Base-by-base conservation (phyloP, 106 monocot genomes). In the Apostasia shenzhenica region DNA sequence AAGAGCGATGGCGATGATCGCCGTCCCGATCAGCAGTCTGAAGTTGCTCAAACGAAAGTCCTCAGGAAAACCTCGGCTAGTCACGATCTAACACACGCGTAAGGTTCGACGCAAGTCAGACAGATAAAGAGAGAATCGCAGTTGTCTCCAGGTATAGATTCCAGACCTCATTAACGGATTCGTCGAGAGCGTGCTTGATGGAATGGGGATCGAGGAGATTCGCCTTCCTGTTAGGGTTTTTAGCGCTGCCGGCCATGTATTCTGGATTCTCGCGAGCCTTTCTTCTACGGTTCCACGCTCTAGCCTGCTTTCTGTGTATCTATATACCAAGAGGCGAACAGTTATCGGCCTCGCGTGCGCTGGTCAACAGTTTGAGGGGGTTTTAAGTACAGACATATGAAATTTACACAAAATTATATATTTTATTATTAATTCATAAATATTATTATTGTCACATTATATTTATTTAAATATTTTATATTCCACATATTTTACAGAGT, bases 101-200 rank as follows among this genome's bases (percentile, higher is more conserved):
- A 5, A 3, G 7, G 7, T 45, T 47, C 46, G 48, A 58, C 12
- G 13, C 67, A 49, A 55, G 62, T 9, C 60, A 76, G 57, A 14
- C 55, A 63, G 41, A 5, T 6, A 47, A 59, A 6, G 4, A 0
- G 45, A 1, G 43, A 2, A 68, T n/a, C 2, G 10, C 14, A 12
- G 54, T 39, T 12, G 14, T 46, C 44, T 14, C 48, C 46, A 44
- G 70, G 39, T 56, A 11, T 13, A 44, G 48, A 55, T 54, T 50
- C 38, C 39, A 7, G 66, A 92, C 95, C 84, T 95, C 91, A 39
- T 82, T 76, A 72, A 86, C 80, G 66, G 89, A 84, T 82, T 95
- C 95, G 62, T 95, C 95, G 76, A 95, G 91, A 59, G 83, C 69
- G 72, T 91, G 80, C 75, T 95, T 95, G 81, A 95, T 88, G 54